phyloP scores from a whole-genome alignment of 1,284 basidiomycete species.

The Boletus sp. region DNA sequence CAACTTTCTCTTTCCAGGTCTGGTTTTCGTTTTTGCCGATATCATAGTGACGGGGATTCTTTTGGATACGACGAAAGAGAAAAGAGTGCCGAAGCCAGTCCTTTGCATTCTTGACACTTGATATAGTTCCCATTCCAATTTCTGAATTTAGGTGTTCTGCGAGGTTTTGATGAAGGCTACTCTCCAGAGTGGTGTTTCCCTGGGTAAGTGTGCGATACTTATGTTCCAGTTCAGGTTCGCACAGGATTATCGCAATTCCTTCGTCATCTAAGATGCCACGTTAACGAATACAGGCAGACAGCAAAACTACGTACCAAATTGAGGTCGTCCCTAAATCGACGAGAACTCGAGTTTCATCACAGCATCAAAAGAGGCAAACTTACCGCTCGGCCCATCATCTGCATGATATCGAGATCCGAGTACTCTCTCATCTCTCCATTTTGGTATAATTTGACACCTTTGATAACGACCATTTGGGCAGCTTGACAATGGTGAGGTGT shows the following conservation, averaged over 20 bases:
- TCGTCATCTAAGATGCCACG: slow-evolving; percentile 58
- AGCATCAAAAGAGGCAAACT: slow-evolving; percentile 26
- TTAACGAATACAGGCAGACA: slow-evolving; percentile 6
- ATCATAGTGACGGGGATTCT: slow-evolving; percentile 78
- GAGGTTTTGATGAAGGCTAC: slow-evolving; percentile 79
- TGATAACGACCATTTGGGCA: slow-evolving; percentile 79
- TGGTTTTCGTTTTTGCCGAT: slow-evolving; percentile 57
- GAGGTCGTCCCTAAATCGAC: slow-evolving; percentile 75
- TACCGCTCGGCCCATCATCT: slow-evolving; percentile 84
- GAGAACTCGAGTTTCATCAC: not conserved
- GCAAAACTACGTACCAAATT: slow-evolving; percentile 63
- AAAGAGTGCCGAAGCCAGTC: slow-evolving; percentile 82
- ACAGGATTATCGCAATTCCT: slow-evolving; percentile 76
- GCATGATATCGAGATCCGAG: slow-evolving; percentile 79
- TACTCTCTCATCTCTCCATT: slow-evolving; percentile 68
- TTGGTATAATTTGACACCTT: slow-evolving; percentile 74
- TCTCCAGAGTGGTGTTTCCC: slow-evolving; percentile 76
- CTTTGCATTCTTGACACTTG: slow-evolving; percentile 62
- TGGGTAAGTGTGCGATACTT: slow-evolving; percentile 70
- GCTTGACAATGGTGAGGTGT: slow-evolving; percentile 41
- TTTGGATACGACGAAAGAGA: slow-evolving; percentile 77
- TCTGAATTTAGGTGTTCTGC: slow-evolving; percentile 93
- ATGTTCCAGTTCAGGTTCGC: slow-evolving; percentile 67
- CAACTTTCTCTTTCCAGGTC: slow-evolving; percentile 68
- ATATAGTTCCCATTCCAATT: slow-evolving; percentile 82